These are phyloP conservation scores for Zygosaccharomyces kombuchaensis DNA, from an alignment of 805 yeast genomes.

Conservation along the genomic window DNA sequence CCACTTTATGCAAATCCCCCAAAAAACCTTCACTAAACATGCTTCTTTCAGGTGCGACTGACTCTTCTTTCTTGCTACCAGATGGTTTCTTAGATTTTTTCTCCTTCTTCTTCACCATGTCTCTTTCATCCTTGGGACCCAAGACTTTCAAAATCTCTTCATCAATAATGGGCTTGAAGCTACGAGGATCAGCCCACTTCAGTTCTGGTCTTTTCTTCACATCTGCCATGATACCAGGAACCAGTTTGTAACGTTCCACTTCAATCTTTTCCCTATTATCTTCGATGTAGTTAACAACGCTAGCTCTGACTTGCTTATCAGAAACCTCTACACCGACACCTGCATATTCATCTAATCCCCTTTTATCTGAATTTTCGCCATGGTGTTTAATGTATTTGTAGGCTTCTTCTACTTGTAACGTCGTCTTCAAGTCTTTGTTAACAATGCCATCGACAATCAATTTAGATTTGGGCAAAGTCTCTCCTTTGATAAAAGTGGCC, in stretches of 20 bases:
- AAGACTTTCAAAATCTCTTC: conserved; percentile 61
- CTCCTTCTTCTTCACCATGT: conserved; percentile 71
- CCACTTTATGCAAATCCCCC: conserved; percentile 92
- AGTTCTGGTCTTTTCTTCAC: conserved; percentile 68
- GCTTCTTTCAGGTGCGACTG: conserved; percentile 42
- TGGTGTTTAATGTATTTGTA: conserved; percentile 61
- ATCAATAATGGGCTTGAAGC: conserved; percentile 85
- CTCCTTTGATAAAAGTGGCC: conserved; percentile 65
- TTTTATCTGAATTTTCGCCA: conserved; percentile 42
- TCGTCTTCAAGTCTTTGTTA: conserved; percentile 58
- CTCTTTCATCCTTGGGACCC: conserved; percentile 97
- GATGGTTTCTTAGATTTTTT: conserved; percentile 38
- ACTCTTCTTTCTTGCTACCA: conserved; percentile 19
- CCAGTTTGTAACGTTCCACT: conserved; percentile 70
- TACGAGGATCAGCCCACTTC: conserved; percentile 89
- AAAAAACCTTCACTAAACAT: conserved; percentile 96
- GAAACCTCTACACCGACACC: conserved; percentile 81
- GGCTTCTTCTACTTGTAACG: conserved; percentile 76
- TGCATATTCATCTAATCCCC: conserved; percentile 55
- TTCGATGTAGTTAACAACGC: conserved; percentile 57
- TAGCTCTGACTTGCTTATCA: conserved; percentile 55
- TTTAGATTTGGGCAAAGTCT: conserved; percentile 44
- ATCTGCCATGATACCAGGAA: conserved; percentile 73
- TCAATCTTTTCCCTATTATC: conserved; percentile 55
- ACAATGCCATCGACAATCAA: conserved; percentile 58